These are phyloP conservation scores for Candida berthetii DNA, from an alignment of 805 yeast species.

Conservation along the genomic window DNA sequence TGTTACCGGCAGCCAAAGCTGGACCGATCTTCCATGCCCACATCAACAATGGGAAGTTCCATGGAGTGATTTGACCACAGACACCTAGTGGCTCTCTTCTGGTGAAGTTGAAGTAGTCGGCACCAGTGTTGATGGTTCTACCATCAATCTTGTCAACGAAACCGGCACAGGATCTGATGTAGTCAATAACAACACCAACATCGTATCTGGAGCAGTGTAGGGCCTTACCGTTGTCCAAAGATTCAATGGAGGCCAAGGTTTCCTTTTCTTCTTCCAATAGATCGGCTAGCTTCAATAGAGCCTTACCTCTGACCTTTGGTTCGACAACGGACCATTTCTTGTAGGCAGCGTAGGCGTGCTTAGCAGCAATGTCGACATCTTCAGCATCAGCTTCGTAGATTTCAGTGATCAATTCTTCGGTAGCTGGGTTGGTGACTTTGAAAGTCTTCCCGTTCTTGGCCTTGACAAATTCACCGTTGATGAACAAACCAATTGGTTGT, in stretches of 20 bases:
- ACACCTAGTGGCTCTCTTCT: slow-evolving; percentile 64
- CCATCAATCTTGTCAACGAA: slow-evolving; percentile 48
- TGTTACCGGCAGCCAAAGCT: slow-evolving; percentile 61
- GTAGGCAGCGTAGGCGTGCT: slow-evolving; percentile 68
- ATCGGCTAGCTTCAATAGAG: slow-evolving; percentile 40
- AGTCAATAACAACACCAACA: slow-evolving; percentile 37
- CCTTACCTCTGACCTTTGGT: slow-evolving; percentile 36
- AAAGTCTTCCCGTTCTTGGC: slow-evolving; percentile 52
- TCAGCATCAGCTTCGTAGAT: slow-evolving; percentile 45
- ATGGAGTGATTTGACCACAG: slow-evolving; percentile 66
- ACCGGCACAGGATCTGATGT: slow-evolving; percentile 47
- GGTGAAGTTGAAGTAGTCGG: slow-evolving; percentile 45
- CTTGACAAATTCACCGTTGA: slow-evolving; percentile 54
- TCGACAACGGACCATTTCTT: slow-evolving; percentile 41
- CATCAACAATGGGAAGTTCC: slow-evolving; percentile 70
- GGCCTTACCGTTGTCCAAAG: slow-evolving; percentile 50
- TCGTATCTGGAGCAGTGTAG: slow-evolving; percentile 42
- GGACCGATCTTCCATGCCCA: slow-evolving; percentile 68
- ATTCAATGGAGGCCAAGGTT: slow-evolving; percentile 41
- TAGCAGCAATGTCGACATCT: slow-evolving; percentile 46
- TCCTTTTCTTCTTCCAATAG: slow-evolving; percentile 42
- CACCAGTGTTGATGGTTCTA: slow-evolving; percentile 41
- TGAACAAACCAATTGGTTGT: slow-evolving; percentile 61
- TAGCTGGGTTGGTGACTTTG: slow-evolving; percentile 49
- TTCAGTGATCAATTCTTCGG: slow-evolving; percentile 52